Conservation (phyloP, 1,284 basidiomycete genomes). For the Cutaneotrichosporon sp. region DNA sequence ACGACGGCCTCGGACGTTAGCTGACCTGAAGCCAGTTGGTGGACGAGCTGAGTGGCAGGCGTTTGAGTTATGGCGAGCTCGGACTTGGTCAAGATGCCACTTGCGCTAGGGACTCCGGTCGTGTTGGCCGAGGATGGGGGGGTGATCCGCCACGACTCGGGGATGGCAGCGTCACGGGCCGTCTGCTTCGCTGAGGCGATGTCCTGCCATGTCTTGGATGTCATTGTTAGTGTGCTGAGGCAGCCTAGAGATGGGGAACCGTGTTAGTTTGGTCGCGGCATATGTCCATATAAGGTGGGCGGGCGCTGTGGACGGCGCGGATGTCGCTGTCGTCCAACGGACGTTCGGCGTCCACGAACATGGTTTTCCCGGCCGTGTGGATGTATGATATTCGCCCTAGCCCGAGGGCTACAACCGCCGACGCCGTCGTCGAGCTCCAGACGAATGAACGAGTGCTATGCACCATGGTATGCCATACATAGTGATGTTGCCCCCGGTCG, state of each 20-base stretch:
- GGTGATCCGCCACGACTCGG: constrained; percentile 55
- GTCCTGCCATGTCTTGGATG: constrained; percentile 50
- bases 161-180: constrained; percentile 55
- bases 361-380: neutral
- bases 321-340: neutral
- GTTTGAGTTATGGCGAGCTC: constrained; percentile 65
- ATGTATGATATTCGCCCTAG: too few species aligned
- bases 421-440: too few species aligned
- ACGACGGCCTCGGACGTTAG: constrained; percentile 22
- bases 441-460: too few species aligned
- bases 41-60: constrained; percentile 32
- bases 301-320: too few species aligned
- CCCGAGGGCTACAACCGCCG: too few species aligned
- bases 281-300: too few species aligned
- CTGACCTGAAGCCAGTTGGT: constrained; percentile 17
- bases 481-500: too few species aligned
- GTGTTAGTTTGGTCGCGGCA: too few species aligned
- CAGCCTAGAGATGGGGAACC: too few species aligned
- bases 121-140: constrained; percentile 48
- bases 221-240: neutral
- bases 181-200: constrained; percentile 54
- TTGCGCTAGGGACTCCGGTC: constrained; percentile 55
- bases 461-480: too few species aligned
- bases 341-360: neutral
- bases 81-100: constrained; percentile 57